Base-by-base conservation (phyloP, 805 yeast species). In the Monosporozyma unispora region DNA sequence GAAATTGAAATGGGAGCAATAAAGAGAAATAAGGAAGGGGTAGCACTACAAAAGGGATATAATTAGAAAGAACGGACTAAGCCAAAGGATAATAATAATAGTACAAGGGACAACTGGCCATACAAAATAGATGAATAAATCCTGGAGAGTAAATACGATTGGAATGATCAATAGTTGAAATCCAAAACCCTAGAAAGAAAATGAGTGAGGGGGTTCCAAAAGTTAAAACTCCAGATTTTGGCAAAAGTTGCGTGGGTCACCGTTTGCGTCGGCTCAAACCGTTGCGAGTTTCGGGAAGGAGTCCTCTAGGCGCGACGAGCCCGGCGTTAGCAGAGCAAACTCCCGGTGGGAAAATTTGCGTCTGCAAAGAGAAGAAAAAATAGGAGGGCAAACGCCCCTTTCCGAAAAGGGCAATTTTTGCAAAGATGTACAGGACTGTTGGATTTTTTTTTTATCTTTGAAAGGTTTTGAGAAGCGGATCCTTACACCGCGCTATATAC, bases 191-290 rank as follows among this genome's bases (percentile, higher is more conserved):
- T 31, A 31, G 35, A 31, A 31, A 31, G 35, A 31, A 31, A 31
- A 31, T 31, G 35, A n/a, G 35, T 31, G 35, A 16, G 35, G 35
- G 22, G 12, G n/a, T n/a, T n/a, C n/a, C n/a, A n/a, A 35, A 35
- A 16, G 21, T 10, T 19, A 35, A 35, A 35, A 35, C 39, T 18
- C 39, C 39, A 35, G 12, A 7, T 35, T 35, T 35, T 35, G 39
- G 39, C 21, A 35, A 35, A 35, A 35, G 39, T 35, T 35, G 39
- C 39, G 39, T 35, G 39, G 39, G 39, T 35, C n/a, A n/a, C n/a
- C n/a, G n/a, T n/a, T n/a, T n/a, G n/a, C n/a, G n/a, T n/a, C n/a
- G n/a, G n/a, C n/a, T n/a, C n/a, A n/a, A n/a, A n/a, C n/a, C n/a
- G n/a, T n/a, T n/a, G n/a, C n/a, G n/a, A n/a, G n/a, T n/a, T n/a